A percentile compares a stretch with the other conserved stretches of the same genome.
Conservation (phyloP, 2,329 filamentous ascomycete species). For the Colletotrichum truncatum region DNA sequence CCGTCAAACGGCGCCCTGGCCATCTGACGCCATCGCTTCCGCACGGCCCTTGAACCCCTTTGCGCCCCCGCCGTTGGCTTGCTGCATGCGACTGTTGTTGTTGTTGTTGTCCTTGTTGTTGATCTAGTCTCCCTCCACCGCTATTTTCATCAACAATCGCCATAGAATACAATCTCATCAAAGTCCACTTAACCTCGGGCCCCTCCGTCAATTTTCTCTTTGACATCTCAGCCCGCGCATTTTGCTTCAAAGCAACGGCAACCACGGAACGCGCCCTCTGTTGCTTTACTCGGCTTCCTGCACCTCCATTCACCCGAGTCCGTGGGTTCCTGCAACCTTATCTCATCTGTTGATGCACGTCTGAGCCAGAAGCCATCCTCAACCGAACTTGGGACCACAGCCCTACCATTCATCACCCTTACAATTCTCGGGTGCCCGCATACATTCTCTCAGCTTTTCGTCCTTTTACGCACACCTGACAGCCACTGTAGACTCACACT, state of each 20-base stretch:
- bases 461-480: background rate
- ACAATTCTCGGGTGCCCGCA: background rate
- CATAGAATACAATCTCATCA: background rate
- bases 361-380: background rate
- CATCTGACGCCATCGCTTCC: constrained; percentile 23
- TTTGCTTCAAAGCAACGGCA: background rate
- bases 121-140: background rate
- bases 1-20: constrained; percentile 7
- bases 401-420: background rate
- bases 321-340: constrained; percentile 14
- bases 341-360: constrained; percentile 8
- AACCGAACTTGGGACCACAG: background rate
- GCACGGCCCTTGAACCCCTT: constrained; percentile 11
- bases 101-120: background rate
- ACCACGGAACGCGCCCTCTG: background rate
- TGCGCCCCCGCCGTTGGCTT: background rate
- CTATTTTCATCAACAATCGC: background rate
- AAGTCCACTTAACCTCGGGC: background rate
- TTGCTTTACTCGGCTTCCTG: background rate
- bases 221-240: background rate
- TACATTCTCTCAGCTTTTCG: background rate
- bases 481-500: background rate
- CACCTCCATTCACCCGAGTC: background rate
- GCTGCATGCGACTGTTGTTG: background rate
- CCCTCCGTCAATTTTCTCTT: background rate